phyloP scores from a whole-genome alignment of 2,329 filamentous ascomycete species.

The Penicillium verrucosum region DNA sequence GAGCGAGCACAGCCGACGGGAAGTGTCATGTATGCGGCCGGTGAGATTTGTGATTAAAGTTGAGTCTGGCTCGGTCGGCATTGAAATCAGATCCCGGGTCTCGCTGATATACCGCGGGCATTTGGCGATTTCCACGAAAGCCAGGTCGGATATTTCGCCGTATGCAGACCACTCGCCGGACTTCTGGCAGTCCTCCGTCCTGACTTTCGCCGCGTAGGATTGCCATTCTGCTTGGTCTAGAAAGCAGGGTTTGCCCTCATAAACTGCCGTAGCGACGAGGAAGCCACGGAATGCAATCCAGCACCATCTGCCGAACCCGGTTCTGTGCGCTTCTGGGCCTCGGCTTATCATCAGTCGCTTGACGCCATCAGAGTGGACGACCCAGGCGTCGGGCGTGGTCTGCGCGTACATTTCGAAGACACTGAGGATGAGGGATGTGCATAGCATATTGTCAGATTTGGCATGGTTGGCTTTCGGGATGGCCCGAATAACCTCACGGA shows the following conservation, averaged over 20 bases:
- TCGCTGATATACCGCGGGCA: slow-evolving; percentile 30
- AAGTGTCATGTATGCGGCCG: slow-evolving; percentile 18
- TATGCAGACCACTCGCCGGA: slow-evolving; percentile 25
- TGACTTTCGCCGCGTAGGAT: slow-evolving; percentile 23
- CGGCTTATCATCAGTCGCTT: slow-evolving; percentile 36
- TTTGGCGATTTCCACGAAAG: slow-evolving; percentile 29
- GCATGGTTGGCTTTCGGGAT: slow-evolving; percentile 27
- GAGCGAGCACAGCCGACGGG: slow-evolving; percentile 8
- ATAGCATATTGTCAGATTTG: slow-evolving; percentile 32
- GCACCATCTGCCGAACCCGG: slow-evolving; percentile 34
- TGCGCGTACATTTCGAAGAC: slow-evolving; percentile 42
- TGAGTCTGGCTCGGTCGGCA: background rate
- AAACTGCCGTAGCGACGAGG: slow-evolving; percentile 35
- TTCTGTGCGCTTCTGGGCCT: slow-evolving; percentile 28
- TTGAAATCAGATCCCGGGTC: slow-evolving; percentile 14
- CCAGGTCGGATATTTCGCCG: slow-evolving; percentile 22
- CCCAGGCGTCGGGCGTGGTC: slow-evolving; percentile 37
- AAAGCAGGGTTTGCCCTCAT: slow-evolving; percentile 35
- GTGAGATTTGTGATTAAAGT: slow-evolving; percentile 5
- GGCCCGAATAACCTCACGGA: slow-evolving; percentile 30
- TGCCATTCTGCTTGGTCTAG: slow-evolving; percentile 36
- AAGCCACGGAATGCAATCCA: slow-evolving; percentile 40
- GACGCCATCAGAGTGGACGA: slow-evolving; percentile 37
- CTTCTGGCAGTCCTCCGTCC: slow-evolving; percentile 25
- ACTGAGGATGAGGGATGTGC: slow-evolving; percentile 38